Conservation (phyloP, 306 rosid genomes). For the Vicia villosa region DNA sequence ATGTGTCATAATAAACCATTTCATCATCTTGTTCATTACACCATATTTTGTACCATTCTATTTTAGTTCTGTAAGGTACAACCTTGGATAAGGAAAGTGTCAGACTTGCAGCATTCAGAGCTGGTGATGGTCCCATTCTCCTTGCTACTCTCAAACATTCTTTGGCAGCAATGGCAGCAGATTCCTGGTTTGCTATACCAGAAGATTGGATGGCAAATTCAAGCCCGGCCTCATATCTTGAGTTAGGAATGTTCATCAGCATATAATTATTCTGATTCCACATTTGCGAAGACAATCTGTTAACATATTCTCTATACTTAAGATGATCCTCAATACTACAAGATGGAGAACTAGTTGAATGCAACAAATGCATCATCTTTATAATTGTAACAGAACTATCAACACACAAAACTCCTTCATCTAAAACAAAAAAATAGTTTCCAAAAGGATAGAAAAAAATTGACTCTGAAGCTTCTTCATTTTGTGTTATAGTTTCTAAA, state of each 20-base stretch:
- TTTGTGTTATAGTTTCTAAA: slow-evolving; percentile 49
- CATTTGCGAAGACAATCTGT: slow-evolving; percentile 43
- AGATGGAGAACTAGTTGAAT: slow-evolving; percentile 49
- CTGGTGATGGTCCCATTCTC: slow-evolving; percentile 65
- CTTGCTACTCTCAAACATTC: slow-evolving; percentile 73
- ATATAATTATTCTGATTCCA: slow-evolving; percentile 44
- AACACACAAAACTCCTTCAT: slow-evolving; percentile 72
- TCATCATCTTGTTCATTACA: slow-evolving; percentile 63
- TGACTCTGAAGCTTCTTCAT: slow-evolving; percentile 40
- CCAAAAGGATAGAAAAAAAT: slow-evolving; percentile 73
- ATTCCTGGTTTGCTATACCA: slow-evolving; percentile 66
- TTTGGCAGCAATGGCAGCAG: slow-evolving; percentile 43
- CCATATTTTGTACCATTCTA: slow-evolving; percentile 73
- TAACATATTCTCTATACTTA: slow-evolving; percentile 69
- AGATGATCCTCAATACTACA: slow-evolving; percentile 73
- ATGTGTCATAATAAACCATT: slow-evolving; percentile 74
- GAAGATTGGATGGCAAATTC: slow-evolving; percentile 69
- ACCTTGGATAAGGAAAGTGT: slow-evolving; percentile 62
- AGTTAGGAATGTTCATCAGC: slow-evolving; percentile 48
- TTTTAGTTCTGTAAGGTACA: slow-evolving; percentile 68
- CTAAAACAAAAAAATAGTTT: slow-evolving; percentile 65
- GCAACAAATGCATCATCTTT: slow-evolving; percentile 74
- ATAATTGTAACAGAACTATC: slow-evolving; percentile 60
- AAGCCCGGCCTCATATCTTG: slow-evolving; percentile 79
- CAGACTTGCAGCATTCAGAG: slow-evolving; percentile 55